Base-by-base conservation (phyloP, 805 yeast species). In the Hanseniaspora occidentalis region DNA sequence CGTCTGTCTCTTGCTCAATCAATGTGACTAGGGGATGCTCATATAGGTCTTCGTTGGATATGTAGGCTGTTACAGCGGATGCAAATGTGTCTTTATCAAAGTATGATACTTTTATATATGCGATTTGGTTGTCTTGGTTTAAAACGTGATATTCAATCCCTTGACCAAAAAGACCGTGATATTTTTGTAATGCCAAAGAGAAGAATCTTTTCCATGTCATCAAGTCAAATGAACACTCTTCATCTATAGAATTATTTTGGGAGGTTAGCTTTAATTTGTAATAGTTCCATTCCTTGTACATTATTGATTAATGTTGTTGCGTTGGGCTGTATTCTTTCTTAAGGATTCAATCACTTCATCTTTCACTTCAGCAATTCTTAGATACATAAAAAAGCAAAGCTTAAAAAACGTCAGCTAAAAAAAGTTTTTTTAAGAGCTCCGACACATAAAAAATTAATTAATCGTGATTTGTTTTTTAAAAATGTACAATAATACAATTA, bases 161-260 rank as follows among this genome's bases (percentile, higher is more conserved):
- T 34, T 57, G 58, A 0, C 72, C 71, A 46, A 66, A 61, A 3
- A 64, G 31, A 2, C 72, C 72, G 46, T 65, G 67, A 5, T 61
- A 54, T 17, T 57, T 53, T 22, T 47, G 53, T 19, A 66, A 43
- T 0, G 70, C 64, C 29, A 48, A 51, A 19, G 50, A 50, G 4
- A 65, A 45, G 52, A 60, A 55, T 21, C 61, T 59, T 20, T 52
- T 59, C 72, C 71, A 66, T 2, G 69, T 58, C 35, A 62, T 56
- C 9, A 50, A 44, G 42, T 65, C 68, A 3, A 64, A 36, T 16
- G 25, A 41, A 5, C 43, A 26, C 23, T 52, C 53, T 3, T 41
- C 19, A 35, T 56, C 59, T 11, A 39, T 33, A 2, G 48, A 46
- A 2, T 40, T 36, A 41, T 50, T 42, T 22, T 47, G 51, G 6